Evolutionary conservation across 176 grass and related monocot genomes (phyloP).

Genomic region (Puccinellia tenuiflora): DNA sequence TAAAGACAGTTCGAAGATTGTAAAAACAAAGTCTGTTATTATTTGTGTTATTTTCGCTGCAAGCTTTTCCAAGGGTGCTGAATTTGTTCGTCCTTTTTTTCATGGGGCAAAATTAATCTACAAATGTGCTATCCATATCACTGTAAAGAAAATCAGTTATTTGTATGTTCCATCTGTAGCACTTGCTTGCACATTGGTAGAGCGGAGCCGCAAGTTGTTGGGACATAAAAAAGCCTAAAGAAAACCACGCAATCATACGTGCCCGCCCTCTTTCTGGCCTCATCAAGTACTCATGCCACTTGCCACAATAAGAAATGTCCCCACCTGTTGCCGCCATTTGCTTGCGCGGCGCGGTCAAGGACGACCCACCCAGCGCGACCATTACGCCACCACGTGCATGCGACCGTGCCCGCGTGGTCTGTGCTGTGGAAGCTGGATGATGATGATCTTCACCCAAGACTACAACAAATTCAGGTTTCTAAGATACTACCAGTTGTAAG

Average conservation of each 20-base stretch:
- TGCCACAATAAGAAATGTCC: not conserved
- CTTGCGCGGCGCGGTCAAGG: slow-evolving; percentile 7
- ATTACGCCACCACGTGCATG: slow-evolving; percentile 24
- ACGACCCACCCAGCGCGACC: not conserved
- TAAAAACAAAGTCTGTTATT: too few species aligned
- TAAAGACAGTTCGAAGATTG: too few species aligned
- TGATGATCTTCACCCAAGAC: not conserved
- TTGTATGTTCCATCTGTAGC: too few species aligned
- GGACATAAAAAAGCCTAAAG: not conserved
- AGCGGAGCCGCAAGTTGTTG: slow-evolving; percentile 26
- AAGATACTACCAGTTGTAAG: not conserved
- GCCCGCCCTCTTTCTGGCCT: not conserved
- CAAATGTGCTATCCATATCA: too few species aligned
- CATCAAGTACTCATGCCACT: not conserved
- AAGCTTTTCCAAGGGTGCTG: too few species aligned
- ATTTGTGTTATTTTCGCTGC: too few species aligned
- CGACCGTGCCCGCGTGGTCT: not conserved
- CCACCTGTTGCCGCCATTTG: not conserved
- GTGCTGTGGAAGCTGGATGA: not conserved
- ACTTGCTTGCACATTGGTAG: not conserved
- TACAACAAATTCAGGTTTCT: not conserved
- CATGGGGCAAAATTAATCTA: too few species aligned
- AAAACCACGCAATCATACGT: slow-evolving; percentile 7
- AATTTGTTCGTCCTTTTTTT: too few species aligned
- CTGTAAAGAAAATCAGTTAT: too few species aligned